Conservation (phyloP, 2,329 filamentous ascomycete genomes). For the Aspergillus terreus region DNA sequence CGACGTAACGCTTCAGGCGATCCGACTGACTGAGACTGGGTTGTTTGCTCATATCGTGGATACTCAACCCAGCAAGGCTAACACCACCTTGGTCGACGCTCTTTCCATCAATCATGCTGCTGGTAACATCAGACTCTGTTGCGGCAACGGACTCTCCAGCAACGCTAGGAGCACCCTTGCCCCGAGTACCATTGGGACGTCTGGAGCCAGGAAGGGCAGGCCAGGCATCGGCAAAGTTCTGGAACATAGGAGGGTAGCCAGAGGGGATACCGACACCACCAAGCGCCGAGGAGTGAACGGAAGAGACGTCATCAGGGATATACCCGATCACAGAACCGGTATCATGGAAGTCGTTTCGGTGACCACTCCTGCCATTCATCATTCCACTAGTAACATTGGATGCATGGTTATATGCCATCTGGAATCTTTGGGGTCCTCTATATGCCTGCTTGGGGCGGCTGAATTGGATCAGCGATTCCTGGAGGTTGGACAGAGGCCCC, state of each 20-base stretch:
- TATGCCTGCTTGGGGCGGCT: slow-evolving; percentile 89
- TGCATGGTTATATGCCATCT: slow-evolving; percentile 70
- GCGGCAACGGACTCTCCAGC: slow-evolving; percentile 90
- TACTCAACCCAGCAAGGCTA: slow-evolving; percentile 79
- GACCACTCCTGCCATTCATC: slow-evolving; percentile 49
- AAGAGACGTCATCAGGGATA: slow-evolving; percentile 95
- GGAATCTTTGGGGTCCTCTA: slow-evolving; percentile 80
- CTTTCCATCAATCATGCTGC: slow-evolving; percentile 71
- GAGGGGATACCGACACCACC: slow-evolving; percentile 77
- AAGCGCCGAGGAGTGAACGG: slow-evolving; percentile 86
- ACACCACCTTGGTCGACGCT: slow-evolving; percentile 76
- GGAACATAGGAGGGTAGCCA: slow-evolving; percentile 93
- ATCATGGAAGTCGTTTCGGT: slow-evolving; percentile 60
- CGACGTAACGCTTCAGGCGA: slow-evolving; percentile 89
- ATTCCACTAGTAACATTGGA: slow-evolving; percentile 55
- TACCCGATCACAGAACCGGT: slow-evolving; percentile 89
- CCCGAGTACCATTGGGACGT: slow-evolving; percentile 62
- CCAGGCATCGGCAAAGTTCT: slow-evolving; percentile 87
- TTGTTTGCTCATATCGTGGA: slow-evolving; percentile 67
- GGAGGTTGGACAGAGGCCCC: slow-evolving; percentile 91
- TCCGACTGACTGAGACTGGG: slow-evolving; percentile 77
- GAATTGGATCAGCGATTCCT: slow-evolving; percentile 91
- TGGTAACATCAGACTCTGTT: slow-evolving; percentile 81
- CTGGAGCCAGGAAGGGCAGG: slow-evolving; percentile 71
- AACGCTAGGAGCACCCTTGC: slow-evolving; percentile 68